A percentile compares a stretch with the other conserved stretches of the same genome.
Evolutionary conservation across 768 basidiomycete genomes (phyloP).

Genomic region (Termitomyces sp.): DNA sequence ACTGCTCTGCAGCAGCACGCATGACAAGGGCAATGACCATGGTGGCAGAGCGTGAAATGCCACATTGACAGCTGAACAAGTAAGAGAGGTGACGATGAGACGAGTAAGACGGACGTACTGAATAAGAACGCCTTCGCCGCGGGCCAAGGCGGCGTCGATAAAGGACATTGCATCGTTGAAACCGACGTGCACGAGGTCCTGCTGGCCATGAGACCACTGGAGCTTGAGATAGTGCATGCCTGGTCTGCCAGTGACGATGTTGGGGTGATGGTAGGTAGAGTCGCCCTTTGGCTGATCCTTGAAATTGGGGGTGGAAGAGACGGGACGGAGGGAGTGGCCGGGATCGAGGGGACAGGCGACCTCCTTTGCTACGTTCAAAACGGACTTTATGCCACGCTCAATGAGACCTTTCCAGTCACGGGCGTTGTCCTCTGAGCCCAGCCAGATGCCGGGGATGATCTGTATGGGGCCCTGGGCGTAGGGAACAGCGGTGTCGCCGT

Average conservation of each 20-base stretch:
- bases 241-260: slow-evolving; percentile 64
- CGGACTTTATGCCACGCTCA: slow-evolving; percentile 67
- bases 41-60: slow-evolving; percentile 87
- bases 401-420: slow-evolving; percentile 70
- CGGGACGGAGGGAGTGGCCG: slow-evolving; percentile 43
- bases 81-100: slow-evolving; percentile 15
- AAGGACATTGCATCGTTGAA: slow-evolving; percentile 80
- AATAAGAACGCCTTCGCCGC: slow-evolving; percentile 75
- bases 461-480: slow-evolving; percentile 81
- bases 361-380: slow-evolving; percentile 93
- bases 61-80: slow-evolving; percentile 77
- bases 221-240: slow-evolving; percentile 85
- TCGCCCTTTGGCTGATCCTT: slow-evolving; percentile 29
- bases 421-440: slow-evolving; percentile 90
- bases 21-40: slow-evolving; percentile 88
- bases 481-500: slow-evolving; percentile 53
- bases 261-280: slow-evolving; percentile 60
- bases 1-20: slow-evolving; percentile 76
- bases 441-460: slow-evolving; percentile 81
- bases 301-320: slow-evolving; percentile 67
- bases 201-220: slow-evolving; percentile 91
- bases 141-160: slow-evolving; percentile 67
- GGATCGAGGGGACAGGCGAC: slow-evolving; percentile 68
- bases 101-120: slow-evolving; percentile 53
- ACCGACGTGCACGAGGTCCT: slow-evolving; percentile 74